Percentiles rank a stretch among this genome's conserved stretches.
Evolutionary conservation across 805 yeast genomes (phyloP).

Genomic region (Candida morakotiae): DNA sequence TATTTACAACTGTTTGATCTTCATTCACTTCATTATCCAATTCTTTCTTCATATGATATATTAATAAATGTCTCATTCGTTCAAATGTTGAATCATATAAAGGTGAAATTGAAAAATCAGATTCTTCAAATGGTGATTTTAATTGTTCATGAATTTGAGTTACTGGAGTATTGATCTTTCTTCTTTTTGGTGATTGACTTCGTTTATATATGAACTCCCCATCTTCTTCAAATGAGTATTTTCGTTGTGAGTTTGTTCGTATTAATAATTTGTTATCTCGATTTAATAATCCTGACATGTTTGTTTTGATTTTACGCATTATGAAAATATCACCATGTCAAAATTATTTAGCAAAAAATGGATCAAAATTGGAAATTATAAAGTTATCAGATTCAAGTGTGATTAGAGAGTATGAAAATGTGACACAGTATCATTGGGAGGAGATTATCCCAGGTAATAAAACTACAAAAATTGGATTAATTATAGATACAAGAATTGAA

Average conservation of each 20-base stretch:
- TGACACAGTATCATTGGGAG: constrained; percentile 29
- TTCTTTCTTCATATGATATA: constrained; percentile 62
- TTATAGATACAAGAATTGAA: constrained; percentile 17
- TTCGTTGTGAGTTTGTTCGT: background rate
- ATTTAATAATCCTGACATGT: constrained; percentile 2
- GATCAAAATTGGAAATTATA: background rate
- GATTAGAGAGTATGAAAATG: constrained; percentile 8
- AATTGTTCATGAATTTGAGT: constrained; percentile 14
- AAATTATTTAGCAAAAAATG: constrained; percentile 2
- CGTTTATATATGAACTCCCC: constrained; percentile 31
- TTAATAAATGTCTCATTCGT: constrained; percentile 62
- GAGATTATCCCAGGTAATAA: constrained; percentile 4
- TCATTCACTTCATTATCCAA: constrained; percentile 31
- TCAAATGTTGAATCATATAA: constrained; percentile 49
- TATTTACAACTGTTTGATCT: constrained; percentile 41
- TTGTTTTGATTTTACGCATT: constrained; percentile 3
- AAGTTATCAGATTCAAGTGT: background rate
- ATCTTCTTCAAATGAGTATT: constrained; percentile 18
- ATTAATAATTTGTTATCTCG: constrained; percentile 5
- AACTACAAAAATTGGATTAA: constrained; percentile 29
- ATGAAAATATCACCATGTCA: constrained; percentile 8
- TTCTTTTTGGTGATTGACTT: constrained; percentile 13
- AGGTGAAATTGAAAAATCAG: constrained; percentile 21
- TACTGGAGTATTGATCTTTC: constrained; percentile 21
- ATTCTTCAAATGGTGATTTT: constrained; percentile 6